Conservation (phyloP, 129 eudicot species). For the Flaveria robusta region DNA sequence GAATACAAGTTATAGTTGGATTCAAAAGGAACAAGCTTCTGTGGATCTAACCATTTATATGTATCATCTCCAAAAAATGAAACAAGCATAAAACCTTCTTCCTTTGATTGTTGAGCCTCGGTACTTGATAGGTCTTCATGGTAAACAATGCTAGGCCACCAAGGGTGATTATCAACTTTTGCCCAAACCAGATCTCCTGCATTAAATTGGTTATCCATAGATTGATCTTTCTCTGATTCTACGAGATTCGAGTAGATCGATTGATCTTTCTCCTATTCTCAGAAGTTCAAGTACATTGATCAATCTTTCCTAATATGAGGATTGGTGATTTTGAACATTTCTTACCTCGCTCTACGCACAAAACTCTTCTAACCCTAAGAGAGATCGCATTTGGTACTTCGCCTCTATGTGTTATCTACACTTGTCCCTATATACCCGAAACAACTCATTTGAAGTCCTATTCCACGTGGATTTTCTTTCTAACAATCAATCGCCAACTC, state of each 20-base stretch:
- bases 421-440: neutral
- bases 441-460: slow-evolving; percentile 1
- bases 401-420: neutral
- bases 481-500: slow-evolving; percentile 16
- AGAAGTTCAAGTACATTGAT: neutral
- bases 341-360: neutral
- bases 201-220: slow-evolving; percentile 12
- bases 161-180: slow-evolving; percentile 31
- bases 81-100: slow-evolving; percentile 28
- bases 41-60: slow-evolving; percentile 36
- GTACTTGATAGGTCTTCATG: slow-evolving; percentile 29
- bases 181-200: slow-evolving; percentile 43
- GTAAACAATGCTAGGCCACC: slow-evolving; percentile 45
- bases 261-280: slow-evolving; percentile 3
- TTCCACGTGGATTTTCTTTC: neutral
- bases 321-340: neutral
- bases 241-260: neutral
- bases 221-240: neutral
- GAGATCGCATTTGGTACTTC: neutral
- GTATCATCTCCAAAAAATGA: slow-evolving; percentile 42
- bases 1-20: slow-evolving; percentile 20
- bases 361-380: neutral
- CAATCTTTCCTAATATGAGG: neutral
- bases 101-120: slow-evolving; percentile 12
- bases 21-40: slow-evolving; percentile 32